Evolutionary conservation across 2,329 filamentous ascomycete genomes (phyloP).

Genomic region (Paecilomyces formosus): DNA sequence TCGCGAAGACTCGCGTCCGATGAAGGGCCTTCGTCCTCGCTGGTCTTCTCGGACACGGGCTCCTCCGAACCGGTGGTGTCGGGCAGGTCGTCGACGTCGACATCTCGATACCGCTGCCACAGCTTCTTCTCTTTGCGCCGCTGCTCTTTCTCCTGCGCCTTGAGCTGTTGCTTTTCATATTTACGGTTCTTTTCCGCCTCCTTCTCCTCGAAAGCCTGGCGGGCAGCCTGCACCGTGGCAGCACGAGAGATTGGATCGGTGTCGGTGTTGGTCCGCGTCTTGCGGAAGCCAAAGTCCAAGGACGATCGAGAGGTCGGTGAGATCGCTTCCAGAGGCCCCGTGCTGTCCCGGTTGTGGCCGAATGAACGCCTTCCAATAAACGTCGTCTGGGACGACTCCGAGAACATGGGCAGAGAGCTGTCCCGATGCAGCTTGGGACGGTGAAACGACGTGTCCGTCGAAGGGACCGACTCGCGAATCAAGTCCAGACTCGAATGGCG

Average conservation of each 20-base stretch:
- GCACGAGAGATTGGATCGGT: slow-evolving; percentile 48
- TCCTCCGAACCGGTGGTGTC: slow-evolving; percentile 7
- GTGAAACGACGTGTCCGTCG: slow-evolving; percentile 18
- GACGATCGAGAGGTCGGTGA: slow-evolving; percentile 50
- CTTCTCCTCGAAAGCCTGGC: slow-evolving; percentile 52
- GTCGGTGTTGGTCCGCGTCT: slow-evolving; percentile 43
- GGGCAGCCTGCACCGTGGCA: slow-evolving; percentile 48
- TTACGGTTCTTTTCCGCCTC: slow-evolving; percentile 51
- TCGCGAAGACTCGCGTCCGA: not conserved
- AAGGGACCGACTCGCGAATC: slow-evolving; percentile 20
- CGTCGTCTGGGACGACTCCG: slow-evolving; percentile 46
- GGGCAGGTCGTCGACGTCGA: slow-evolving; percentile 9
- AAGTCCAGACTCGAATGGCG: slow-evolving; percentile 16
- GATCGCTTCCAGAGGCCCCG: slow-evolving; percentile 42
- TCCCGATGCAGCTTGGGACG: slow-evolving; percentile 26
- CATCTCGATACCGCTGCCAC: slow-evolving; percentile 13
- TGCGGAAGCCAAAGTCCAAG: slow-evolving; percentile 49
- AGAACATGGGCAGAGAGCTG: slow-evolving; percentile 39
- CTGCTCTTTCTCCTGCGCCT: slow-evolving; percentile 37
- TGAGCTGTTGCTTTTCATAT: slow-evolving; percentile 45
- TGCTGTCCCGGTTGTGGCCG: slow-evolving; percentile 44
- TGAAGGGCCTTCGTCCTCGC: not conserved
- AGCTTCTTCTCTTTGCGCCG: slow-evolving; percentile 36
- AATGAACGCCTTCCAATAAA: slow-evolving; percentile 41
- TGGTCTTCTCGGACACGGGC: slow-evolving; percentile 15